Percentiles rank a stretch among this genome's conserved stretches.
Evolutionary conservation across 2,329 filamentous ascomycete species (phyloP).

Genomic region (Ophiognomonia clavigignenti-juglandacearum): DNA sequence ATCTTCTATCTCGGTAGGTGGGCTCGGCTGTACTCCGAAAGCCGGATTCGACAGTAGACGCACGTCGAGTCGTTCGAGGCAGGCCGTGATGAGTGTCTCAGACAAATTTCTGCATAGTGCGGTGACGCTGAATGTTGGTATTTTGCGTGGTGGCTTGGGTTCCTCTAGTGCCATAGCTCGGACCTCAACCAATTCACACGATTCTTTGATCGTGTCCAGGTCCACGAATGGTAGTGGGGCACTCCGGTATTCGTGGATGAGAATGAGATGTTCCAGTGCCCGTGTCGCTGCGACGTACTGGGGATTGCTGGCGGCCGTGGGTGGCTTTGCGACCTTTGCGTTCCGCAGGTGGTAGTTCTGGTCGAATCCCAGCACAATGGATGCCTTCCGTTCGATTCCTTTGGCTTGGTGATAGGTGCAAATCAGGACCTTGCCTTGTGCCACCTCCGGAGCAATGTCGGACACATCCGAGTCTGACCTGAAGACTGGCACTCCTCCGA

Average conservation of each 20-base stretch:
- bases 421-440: constrained; percentile 11
- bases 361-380: constrained; percentile 12
- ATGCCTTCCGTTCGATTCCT: constrained; percentile 12
- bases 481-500: constrained; percentile 8
- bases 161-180: background rate
- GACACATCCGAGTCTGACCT: constrained; percentile 15
- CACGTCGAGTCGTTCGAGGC: constrained; percentile 6
- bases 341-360: constrained; percentile 11
- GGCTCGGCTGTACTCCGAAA: background rate
- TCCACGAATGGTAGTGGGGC: constrained; percentile 12
- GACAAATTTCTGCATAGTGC: constrained; percentile 13
- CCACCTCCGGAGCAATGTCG: constrained; percentile 11
- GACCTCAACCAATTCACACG: constrained; percentile 6
- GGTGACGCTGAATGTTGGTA: constrained; percentile 6
- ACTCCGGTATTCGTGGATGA: constrained; percentile 7
- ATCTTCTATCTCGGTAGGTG: constrained; percentile 3
- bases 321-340: constrained; percentile 1
- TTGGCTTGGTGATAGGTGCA: constrained; percentile 16
- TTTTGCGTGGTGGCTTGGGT: background rate
- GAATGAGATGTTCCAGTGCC: constrained; percentile 11
- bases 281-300: constrained; percentile 14
- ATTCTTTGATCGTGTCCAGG: constrained; percentile 1
- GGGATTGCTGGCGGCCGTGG: constrained; percentile 4
- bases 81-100: constrained; percentile 10
- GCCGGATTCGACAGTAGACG: background rate